Conservation (phyloP, 83 land plant genomes). For the Diphasiastrum complanatum region DNA sequence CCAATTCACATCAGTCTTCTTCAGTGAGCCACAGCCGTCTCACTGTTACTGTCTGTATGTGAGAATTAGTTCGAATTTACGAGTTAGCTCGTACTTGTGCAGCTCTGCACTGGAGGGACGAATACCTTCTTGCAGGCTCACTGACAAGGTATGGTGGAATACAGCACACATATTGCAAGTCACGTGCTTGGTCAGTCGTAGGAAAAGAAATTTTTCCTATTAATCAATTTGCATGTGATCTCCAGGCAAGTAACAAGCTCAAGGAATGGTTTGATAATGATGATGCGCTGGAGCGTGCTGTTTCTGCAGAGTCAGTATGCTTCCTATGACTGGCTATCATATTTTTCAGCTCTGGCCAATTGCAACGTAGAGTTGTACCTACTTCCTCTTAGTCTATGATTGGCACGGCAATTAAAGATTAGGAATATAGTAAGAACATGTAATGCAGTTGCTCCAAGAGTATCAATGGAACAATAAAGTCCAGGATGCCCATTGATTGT, state of each 20-base stretch:
- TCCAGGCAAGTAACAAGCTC: conserved; percentile 28
- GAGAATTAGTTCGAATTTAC: background rate
- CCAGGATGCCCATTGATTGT: too few relatives aligned
- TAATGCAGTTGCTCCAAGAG: too few relatives aligned
- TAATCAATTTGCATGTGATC: background rate
- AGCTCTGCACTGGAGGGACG: conserved; percentile 79
- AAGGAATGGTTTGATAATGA: conserved; percentile 31
- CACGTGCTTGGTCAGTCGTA: background rate
- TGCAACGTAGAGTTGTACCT: background rate
- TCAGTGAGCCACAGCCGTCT: background rate
- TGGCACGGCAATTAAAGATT: background rate
- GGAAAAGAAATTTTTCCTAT: background rate
- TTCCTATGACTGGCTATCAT: background rate
- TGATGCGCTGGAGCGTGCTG: conserved; percentile 36
- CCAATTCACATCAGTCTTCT: background rate
- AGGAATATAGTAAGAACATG: background rate
- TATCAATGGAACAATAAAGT: too few relatives aligned
- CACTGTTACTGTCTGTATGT: conserved; percentile 16
- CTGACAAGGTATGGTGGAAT: conserved; percentile 61
- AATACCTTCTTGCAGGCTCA: conserved; percentile 50
- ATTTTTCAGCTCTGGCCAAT: background rate
- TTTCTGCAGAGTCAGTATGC: conserved; percentile 25
- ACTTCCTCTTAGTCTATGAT: background rate
- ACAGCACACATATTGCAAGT: background rate
- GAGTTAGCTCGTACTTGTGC: background rate